phyloP scores from a whole-genome alignment of 2,329 filamentous ascomycete species.

The Leptographium galeiforme region DNA sequence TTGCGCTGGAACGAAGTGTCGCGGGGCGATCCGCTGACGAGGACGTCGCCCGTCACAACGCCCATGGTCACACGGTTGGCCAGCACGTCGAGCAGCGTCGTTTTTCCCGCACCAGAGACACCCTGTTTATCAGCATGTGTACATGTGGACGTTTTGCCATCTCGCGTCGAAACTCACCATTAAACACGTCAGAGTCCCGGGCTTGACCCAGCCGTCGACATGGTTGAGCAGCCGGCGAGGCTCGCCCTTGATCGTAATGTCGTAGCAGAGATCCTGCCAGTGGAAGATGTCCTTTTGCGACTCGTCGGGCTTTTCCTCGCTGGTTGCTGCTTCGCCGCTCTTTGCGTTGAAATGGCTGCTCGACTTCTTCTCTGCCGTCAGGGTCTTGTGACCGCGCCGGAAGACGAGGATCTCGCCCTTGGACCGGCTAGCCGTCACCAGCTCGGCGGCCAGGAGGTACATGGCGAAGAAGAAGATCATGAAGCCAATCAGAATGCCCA shows the following conservation, averaged over 20 bases:
- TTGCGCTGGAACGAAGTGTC: slow-evolving; percentile 82
- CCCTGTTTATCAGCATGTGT: slow-evolving; percentile 27
- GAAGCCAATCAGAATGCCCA: slow-evolving; percentile 55
- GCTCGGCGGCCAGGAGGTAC: slow-evolving; percentile 52
- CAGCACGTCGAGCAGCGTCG: slow-evolving; percentile 74
- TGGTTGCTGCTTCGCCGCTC: slow-evolving; percentile 3
- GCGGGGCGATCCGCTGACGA: slow-evolving; percentile 49
- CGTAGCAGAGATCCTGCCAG: slow-evolving; percentile 71
- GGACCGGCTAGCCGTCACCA: slow-evolving; percentile 50
- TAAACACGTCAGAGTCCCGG: slow-evolving; percentile 74
- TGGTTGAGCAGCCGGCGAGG: slow-evolving; percentile 65
- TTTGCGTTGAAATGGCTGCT: slow-evolving; percentile 21
- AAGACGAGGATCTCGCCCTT: slow-evolving; percentile 68
- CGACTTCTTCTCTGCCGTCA: slow-evolving; percentile 28
- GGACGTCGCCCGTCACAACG: slow-evolving; percentile 74
- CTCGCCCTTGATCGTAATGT: slow-evolving; percentile 66
- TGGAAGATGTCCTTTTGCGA: slow-evolving; percentile 67
- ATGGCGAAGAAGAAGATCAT: slow-evolving; percentile 42
- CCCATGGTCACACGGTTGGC: slow-evolving; percentile 81
- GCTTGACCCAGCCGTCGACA: slow-evolving; percentile 88
- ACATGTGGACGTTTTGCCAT: neutral
- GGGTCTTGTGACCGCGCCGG: slow-evolving; percentile 49
- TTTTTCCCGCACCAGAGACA: slow-evolving; percentile 88
- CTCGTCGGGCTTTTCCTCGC: slow-evolving; percentile 34
- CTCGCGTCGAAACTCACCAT: slow-evolving; percentile 39